phyloP scores from a whole-genome alignment of 257 asterid genomes.

The Asclepias syriaca region DNA sequence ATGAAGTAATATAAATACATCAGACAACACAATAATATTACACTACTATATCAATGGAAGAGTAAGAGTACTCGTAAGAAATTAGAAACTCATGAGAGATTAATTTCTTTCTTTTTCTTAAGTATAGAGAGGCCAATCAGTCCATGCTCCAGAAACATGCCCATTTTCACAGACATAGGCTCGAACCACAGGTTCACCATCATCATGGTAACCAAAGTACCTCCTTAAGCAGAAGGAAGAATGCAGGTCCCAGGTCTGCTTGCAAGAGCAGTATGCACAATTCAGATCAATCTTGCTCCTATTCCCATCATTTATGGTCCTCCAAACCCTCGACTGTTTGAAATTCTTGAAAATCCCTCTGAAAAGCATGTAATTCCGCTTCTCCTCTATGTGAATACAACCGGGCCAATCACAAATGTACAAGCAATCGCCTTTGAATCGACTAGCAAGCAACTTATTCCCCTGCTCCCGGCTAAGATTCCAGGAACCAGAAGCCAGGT shows the following conservation, averaged over 20 bases:
- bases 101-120: slow-evolving; percentile 19
- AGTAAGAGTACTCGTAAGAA: neutral
- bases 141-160: slow-evolving; percentile 96
- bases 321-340: slow-evolving; percentile 89
- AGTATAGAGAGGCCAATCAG: slow-evolving; percentile 83
- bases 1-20: neutral
- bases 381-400: slow-evolving; percentile 78
- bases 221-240: slow-evolving; percentile 81
- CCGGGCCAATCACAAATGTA: slow-evolving; percentile 95
- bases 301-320: slow-evolving; percentile 79
- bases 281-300: slow-evolving; percentile 48
- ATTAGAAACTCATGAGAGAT: neutral
- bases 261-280: slow-evolving; percentile 65
- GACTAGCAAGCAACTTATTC: slow-evolving; percentile 67
- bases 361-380: slow-evolving; percentile 81
- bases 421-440: slow-evolving; percentile 75
- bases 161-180: slow-evolving; percentile 93
- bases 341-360: slow-evolving; percentile 83
- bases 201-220: slow-evolving; percentile 77
- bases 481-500: slow-evolving; percentile 67
- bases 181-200: slow-evolving; percentile 88
- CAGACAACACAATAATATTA: neutral
- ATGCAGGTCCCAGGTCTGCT: slow-evolving; percentile 79
- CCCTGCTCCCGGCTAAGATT: slow-evolving; percentile 87
- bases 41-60: neutral